Evolutionary conservation across 2,329 filamentous ascomycete genomes (phyloP).

Genomic region (Curvularia spicifera): DNA sequence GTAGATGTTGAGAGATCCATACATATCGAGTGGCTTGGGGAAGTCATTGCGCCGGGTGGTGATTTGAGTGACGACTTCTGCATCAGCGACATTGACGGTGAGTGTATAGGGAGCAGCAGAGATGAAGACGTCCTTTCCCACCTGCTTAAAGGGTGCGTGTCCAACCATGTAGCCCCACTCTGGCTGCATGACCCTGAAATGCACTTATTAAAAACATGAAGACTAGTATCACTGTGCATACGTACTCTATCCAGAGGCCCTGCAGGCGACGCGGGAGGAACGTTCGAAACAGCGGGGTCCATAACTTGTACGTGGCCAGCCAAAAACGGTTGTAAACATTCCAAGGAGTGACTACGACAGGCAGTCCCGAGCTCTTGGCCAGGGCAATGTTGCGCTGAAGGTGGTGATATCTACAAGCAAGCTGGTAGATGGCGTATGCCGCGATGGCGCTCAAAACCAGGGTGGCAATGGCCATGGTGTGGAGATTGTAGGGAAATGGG

Average conservation of each 20-base stretch:
- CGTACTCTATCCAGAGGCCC: conserved; percentile 67
- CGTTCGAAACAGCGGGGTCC: conserved; percentile 61
- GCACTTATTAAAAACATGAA: conserved; percentile 9
- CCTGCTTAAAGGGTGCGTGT: conserved; percentile 63
- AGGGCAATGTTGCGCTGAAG: conserved; percentile 52
- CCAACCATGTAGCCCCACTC: conserved; percentile 66
- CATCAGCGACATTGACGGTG: conserved; percentile 64
- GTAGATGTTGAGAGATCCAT: conserved; percentile 67
- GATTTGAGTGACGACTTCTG: conserved; percentile 71
- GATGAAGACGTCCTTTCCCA: conserved; percentile 68
- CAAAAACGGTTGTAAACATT: conserved; percentile 61
- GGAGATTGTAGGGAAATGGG: not conserved
- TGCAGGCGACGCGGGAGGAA: conserved; percentile 62
- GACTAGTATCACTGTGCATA: conserved; percentile 5
- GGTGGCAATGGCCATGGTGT: conserved; percentile 22
- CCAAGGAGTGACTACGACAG: conserved; percentile 52
- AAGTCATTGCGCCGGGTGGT: conserved; percentile 72
- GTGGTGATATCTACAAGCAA: conserved; percentile 44
- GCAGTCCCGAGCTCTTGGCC: conserved; percentile 56
- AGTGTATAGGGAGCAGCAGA: conserved; percentile 65
- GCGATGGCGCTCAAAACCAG: conserved; percentile 35
- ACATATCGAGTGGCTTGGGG: conserved; percentile 69
- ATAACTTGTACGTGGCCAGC: conserved; percentile 62
- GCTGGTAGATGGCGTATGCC: conserved; percentile 41
- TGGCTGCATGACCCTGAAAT: conserved; percentile 59